Evolutionary conservation across 139 green algal species (phyloP), one percentile per base, ranked within the genome.

Genomic region (Chlorella sorokiniana): DNA sequence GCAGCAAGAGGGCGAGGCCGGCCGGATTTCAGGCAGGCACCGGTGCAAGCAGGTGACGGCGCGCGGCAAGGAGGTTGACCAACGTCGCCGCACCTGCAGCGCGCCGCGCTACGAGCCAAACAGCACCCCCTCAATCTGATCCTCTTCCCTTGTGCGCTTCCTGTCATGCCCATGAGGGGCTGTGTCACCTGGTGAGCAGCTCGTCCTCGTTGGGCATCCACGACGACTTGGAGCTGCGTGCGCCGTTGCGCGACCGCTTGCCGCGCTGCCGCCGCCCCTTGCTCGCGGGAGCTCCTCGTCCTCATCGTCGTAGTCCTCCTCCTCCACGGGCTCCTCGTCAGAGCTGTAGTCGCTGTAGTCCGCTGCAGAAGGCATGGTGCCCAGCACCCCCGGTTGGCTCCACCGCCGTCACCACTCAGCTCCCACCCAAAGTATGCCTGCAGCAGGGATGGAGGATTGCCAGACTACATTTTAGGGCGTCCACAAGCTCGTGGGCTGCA

Each of bases 191-290:
- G 29, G 83, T 78, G 1, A 93, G 75, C 64, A 84, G 67, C 18
- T 64, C 74, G 65, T 93, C 89, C 65, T 93, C 89, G 6, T 92
- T 79, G 8, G 65, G 42, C 18, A 75, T 78, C 89, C 89, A 93
- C 52, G 69, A 75, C 62, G 87, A 89, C 70, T 91, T 91, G 51
- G 72, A 64, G 75, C 75, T 31, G 75, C 75, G 59, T 16, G n/a
- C 40, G 75, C 54, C 37, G 54, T 38, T 37, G 45, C n/a, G 56
- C 18, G 38, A 52, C 38, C 73, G 52, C 10, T 59, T n/a, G 35
- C 72, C 23, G 35, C 72, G n/a, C 75, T 56, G 59, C 59, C 59
- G 40, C 40, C 29, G 56, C 56, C 18, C n/a, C 56, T 65, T 31
- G 23, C 48, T 16, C 14, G 14, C 48, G 48, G 48, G 48, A 11